Base-by-base conservation (phyloP, 768 basidiomycete species). In the Podaxis sp. region DNA sequence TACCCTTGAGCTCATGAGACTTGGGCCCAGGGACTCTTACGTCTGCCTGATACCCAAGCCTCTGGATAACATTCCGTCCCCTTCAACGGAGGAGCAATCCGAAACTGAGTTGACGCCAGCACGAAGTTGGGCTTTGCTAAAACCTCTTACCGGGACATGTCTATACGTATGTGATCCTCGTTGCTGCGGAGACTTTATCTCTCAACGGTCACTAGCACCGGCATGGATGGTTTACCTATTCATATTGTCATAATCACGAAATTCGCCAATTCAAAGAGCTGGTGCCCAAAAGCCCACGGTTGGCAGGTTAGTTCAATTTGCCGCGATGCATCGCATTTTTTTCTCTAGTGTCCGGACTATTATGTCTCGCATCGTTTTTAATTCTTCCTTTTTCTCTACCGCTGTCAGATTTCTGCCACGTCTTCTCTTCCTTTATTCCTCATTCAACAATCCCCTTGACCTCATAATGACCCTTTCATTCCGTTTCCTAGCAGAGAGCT, bases 221-320 rank as follows among this genome's bases (percentile, higher is more conserved):
- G 67, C 91, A 94, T 79, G 86, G 89, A 41, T 97, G 95, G 95
- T 98, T 98, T 79, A 98, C 95, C 40, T 98, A 98, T 77, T 89
- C 93, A 54, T 97, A 92, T 75, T 94, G 96, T 78, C 95, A 99
- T 78, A 92, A 95, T 74, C 84, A 87, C 56, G 89, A 97, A 76
- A 94, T 98, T 64, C 89, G 96, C 62, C 97, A 99, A 76, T 99
- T 98, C 81, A 91, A 91, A 75, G 94, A 95, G 73, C 78, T 90
- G 63, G 71, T 79, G 66, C 86, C 85, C 71, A 74, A 84, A 58
- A 88, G 87, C 66, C 79, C 85, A 55, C 84, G 86, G 67, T 80
- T 82, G 66, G 76, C 88, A 74, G 90, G 91, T 87, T 77, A 80
- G 63, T 65, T 24, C 36, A 19, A 36, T 57, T 61, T 46, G 46